Evolutionary conservation across 1,284 basidiomycete species (phyloP).

Genomic region (Boletus smithii): DNA sequence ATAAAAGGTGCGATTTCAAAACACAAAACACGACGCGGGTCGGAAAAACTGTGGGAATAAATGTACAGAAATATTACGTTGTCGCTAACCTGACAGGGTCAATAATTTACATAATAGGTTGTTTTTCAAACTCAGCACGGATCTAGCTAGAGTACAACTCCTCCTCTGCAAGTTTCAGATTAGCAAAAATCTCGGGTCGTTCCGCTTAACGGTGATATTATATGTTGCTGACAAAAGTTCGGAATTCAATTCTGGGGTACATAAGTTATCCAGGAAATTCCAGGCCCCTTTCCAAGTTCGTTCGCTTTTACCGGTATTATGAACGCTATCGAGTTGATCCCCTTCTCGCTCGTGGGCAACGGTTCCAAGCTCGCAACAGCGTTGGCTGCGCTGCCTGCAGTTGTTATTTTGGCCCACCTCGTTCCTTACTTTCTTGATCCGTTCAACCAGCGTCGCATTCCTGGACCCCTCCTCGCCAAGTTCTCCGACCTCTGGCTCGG

Average conservation of each 20-base stretch:
- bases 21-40: no score
- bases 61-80: no score
- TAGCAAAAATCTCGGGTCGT: no score
- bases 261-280: not conserved
- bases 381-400: constrained; percentile 24
- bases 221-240: no score
- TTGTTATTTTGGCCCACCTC: constrained; percentile 48
- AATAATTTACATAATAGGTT: no score
- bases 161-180: no score
- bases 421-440: constrained; percentile 59
- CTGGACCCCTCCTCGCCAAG: constrained; percentile 74
- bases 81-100: no score
- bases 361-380: constrained; percentile 18
- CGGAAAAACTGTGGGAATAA: no score
- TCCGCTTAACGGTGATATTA: no score
- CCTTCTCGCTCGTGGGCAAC: not conserved
- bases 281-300: not conserved
- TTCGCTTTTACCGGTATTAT: constrained; percentile 15
- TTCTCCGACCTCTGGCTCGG: constrained; percentile 81
- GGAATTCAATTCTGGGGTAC: not conserved
- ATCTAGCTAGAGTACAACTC: no score
- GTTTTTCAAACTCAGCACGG: no score
- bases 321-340: constrained; percentile 15
- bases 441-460: constrained; percentile 56
- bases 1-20: no score